Conservation (phyloP, 768 basidiomycete species). For the Mycena filopes region DNA sequence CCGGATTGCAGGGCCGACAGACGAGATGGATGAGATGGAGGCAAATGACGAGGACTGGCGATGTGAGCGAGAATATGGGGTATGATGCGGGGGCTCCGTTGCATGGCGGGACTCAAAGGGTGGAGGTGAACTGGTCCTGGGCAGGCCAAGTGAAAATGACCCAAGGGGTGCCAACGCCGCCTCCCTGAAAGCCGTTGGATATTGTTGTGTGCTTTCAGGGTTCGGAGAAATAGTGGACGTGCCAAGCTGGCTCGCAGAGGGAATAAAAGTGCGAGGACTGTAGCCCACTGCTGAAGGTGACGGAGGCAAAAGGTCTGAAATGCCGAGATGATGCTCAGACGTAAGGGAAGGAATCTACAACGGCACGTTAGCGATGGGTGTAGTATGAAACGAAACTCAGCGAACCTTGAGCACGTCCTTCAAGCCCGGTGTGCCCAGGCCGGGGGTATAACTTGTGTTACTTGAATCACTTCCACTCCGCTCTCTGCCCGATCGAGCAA, state of each 20-base stretch:
- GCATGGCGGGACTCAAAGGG: conserved; percentile 38
- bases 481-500: conserved; percentile 52
- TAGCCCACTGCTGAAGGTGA: conserved; percentile 66
- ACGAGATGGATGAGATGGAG: conserved; percentile 41
- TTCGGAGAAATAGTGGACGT: conserved; percentile 37
- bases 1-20: conserved; percentile 58
- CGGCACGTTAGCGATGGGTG: conserved; percentile 4
- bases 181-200: conserved; percentile 37
- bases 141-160: conserved; percentile 51
- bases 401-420: conserved; percentile 80
- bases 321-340: conserved; percentile 76
- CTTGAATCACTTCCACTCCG: conserved; percentile 62
- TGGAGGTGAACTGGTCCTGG: conserved; percentile 45
- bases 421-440: conserved; percentile 63
- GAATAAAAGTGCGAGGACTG: conserved; percentile 48
- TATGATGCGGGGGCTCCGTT: conserved; percentile 35
- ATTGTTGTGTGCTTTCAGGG: conserved; percentile 31
- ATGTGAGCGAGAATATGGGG: conserved; percentile 27
- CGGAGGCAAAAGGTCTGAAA: conserved; percentile 77
- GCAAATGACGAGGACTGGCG: conserved; percentile 45
- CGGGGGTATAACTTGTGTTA: conserved; percentile 43
- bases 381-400: not conserved
- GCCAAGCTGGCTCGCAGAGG: conserved; percentile 52
- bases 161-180: conserved; percentile 36
- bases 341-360: conserved; percentile 71